Conservation (phyloP, 306 rosid species). For the Vachellia pachyceras region DNA sequence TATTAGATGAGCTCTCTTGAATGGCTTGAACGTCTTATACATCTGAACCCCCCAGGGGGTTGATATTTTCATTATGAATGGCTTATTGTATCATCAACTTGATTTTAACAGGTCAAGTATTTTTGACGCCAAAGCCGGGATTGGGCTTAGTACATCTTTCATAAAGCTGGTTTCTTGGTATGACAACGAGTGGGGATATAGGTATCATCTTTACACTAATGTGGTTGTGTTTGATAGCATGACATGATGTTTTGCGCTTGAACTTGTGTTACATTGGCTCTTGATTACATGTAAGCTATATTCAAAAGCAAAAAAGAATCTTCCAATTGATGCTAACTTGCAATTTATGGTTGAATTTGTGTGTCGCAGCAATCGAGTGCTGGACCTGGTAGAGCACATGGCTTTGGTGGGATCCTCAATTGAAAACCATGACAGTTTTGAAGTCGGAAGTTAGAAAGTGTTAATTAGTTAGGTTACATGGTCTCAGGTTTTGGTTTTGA, state of each 20-base stretch:
- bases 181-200: slow-evolving; percentile 99
- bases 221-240: neutral
- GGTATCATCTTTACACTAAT: slow-evolving; percentile 48
- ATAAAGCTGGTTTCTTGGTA: slow-evolving; percentile 95
- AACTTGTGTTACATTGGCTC: neutral
- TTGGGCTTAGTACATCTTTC: too few species aligned
- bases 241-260: slow-evolving; percentile 3
- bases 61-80: too few species aligned
- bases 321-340: neutral
- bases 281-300: neutral
- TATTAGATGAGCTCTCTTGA: neutral
- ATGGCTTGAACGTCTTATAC: too few species aligned
- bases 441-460: neutral
- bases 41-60: too few species aligned
- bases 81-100: too few species aligned
- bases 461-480: slow-evolving; percentile 38
- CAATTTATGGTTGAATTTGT: neutral
- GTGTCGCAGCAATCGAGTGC: slow-evolving; percentile 79
- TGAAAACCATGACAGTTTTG: slow-evolving; percentile 33
- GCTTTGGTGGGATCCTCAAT: slow-evolving; percentile 73
- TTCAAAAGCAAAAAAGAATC: neutral
- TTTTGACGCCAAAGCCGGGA: too few species aligned
- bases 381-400: slow-evolving; percentile 98
- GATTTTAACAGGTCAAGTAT: too few species aligned
- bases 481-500: slow-evolving; percentile 42